These are phyloP conservation scores for Aspergillus diversus DNA, from an alignment of 495 filamentous ascomycete species.

Conservation along the genomic window DNA sequence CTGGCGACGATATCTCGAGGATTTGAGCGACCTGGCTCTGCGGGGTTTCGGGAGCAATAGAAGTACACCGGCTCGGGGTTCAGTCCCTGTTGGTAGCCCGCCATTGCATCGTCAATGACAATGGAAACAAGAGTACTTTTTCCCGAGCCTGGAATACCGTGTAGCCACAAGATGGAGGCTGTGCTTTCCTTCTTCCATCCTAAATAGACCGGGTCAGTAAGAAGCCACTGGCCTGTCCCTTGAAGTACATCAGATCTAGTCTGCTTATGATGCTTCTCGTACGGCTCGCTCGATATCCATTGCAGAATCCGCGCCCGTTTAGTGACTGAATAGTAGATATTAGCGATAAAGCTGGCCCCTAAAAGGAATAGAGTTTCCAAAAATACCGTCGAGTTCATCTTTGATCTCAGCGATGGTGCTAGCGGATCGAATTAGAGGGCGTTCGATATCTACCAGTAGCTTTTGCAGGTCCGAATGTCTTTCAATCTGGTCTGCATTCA, in stretches of 20 bases:
- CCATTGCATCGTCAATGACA: background rate
- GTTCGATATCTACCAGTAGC: background rate
- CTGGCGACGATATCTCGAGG: slow-evolving; percentile 32
- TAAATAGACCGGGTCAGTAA: background rate
- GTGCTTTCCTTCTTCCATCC: slow-evolving; percentile 4
- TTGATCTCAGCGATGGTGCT: background rate
- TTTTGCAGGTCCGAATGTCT: background rate
- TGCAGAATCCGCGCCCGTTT: background rate
- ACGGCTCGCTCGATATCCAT: background rate
- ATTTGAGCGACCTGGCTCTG: slow-evolving; percentile 31
- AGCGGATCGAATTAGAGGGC: background rate
- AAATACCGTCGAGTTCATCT: background rate
- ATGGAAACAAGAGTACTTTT: background rate
- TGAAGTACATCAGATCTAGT: background rate
- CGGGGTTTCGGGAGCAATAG: slow-evolving; percentile 29
- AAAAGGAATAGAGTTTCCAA: too few species aligned
- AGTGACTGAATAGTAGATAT: too few species aligned
- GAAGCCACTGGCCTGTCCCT: background rate
- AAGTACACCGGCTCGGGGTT: slow-evolving; percentile 25
- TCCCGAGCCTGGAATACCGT: slow-evolving; percentile 8
- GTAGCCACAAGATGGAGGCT: background rate
- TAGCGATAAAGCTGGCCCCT: too few species aligned
- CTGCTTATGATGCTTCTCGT: background rate
- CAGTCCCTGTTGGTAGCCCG: background rate
- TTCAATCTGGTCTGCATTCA: background rate